These are phyloP conservation scores for Juncus inflexus DNA, from an alignment of 176 grass and related monocot genomes.

Conservation along the genomic window DNA sequence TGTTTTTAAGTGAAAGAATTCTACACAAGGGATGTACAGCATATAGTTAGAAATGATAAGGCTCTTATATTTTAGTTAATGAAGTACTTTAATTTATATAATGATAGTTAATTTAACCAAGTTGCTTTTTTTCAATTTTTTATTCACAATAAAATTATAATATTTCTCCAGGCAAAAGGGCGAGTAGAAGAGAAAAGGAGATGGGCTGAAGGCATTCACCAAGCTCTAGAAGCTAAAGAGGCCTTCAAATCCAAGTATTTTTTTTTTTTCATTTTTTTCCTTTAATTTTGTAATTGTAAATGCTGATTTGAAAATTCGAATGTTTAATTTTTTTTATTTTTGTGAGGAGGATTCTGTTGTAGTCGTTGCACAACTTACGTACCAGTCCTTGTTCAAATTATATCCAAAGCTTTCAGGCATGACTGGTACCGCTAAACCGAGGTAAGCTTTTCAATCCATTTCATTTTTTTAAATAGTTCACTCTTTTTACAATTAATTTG, in stretches of 20 bases:
- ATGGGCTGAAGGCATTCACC: constrained; percentile 99
- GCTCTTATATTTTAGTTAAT: no score
- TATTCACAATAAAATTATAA: no score
- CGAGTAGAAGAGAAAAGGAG: constrained; percentile 89
- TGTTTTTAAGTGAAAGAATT: no score
- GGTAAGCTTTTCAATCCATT: constrained; percentile 26
- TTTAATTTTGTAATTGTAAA: no score
- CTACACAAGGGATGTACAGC: no score
- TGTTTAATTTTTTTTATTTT: constrained; percentile 20
- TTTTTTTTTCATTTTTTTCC: neutral
- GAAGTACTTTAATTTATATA: no score
- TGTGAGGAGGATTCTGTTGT: constrained; percentile 85
- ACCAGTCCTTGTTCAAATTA: constrained; percentile 90
- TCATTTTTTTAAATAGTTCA: no score
- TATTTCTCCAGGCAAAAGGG: constrained; percentile 56
- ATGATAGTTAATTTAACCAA: no score
- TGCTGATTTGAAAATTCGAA: no score
- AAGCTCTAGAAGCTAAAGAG: constrained; percentile 99
- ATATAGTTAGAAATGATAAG: no score
- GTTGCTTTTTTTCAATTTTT: no score
- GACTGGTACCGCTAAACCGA: constrained; percentile 98
- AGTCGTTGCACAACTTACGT: constrained; percentile 84
- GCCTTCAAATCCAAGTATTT: constrained; percentile 75
- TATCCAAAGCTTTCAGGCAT: constrained; percentile 99
- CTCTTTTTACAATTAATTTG: no score